A percentile compares a stretch with the other conserved stretches of the same genome.
These are phyloP conservation scores for Cryptosporidium bovis DNA, from an alignment of 169 alveolate species.

Conservation along the genomic window DNA sequence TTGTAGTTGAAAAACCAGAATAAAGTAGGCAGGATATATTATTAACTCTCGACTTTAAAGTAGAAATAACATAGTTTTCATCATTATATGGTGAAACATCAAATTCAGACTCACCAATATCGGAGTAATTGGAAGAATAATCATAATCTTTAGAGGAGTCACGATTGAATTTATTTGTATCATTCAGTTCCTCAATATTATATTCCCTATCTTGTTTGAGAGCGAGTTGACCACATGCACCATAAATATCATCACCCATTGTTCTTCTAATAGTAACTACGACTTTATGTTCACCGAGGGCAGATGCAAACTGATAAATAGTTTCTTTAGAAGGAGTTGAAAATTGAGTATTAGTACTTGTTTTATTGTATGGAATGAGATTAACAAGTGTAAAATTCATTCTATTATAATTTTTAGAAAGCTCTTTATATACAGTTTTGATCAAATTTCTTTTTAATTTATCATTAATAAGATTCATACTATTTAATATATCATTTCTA, in stretches of 20 bases:
- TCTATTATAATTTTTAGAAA: slow-evolving; percentile 37
- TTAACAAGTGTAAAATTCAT: slow-evolving; percentile 50
- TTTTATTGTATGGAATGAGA: slow-evolving; percentile 60
- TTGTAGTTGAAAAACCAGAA: too few relatives aligned
- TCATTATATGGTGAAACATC: neutral
- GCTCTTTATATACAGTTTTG: slow-evolving; percentile 10
- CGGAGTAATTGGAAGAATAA: neutral
- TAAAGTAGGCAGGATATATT: too few relatives aligned
- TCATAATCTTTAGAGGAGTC: neutral
- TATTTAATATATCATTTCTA: neutral
- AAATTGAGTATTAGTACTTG: slow-evolving; percentile 10
- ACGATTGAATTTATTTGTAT: neutral
- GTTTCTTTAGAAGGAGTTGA: slow-evolving; percentile 59
- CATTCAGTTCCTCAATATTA: slow-evolving; percentile 33
- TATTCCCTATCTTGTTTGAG: slow-evolving; percentile 11
- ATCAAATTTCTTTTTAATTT: slow-evolving; percentile 21
- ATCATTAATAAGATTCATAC: neutral
- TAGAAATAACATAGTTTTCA: too few relatives aligned
- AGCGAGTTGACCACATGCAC: slow-evolving; percentile 72
- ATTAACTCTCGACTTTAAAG: too few relatives aligned
- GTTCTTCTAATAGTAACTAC: slow-evolving; percentile 56
- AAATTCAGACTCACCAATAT: slow-evolving; percentile 16
- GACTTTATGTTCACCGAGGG: slow-evolving; percentile 6
- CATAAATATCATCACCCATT: slow-evolving; percentile 46
- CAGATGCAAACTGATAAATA: slow-evolving; percentile 4